Base-by-base conservation (phyloP, 768 basidiomycete genomes). In the Gautieria morchelliformis region DNA sequence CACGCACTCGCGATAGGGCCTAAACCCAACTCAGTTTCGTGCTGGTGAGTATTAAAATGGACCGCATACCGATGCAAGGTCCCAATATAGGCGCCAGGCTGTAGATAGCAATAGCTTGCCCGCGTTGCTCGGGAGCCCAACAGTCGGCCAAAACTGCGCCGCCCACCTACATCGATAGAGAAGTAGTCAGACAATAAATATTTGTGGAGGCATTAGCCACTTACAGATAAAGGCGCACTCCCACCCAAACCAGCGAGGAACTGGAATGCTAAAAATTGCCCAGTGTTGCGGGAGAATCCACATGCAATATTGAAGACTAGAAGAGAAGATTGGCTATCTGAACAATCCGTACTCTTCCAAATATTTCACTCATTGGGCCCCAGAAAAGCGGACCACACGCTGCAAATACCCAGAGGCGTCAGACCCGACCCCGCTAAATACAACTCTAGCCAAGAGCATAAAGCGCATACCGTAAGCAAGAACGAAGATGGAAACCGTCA, bases 221-320 rank as follows among this genome's bases (percentile, higher is more conserved):
- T 41, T 61, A 75, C 75, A 5, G 80, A 68, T 1, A 87, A 69
- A 6, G 87, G 84, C 0, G 86, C 87, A 53, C 84, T 83, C 0
- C 87, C 88, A 27, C 87, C 88, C 1, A 89, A 58, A 1, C 87
- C 87, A 1, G 85, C 70, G 2, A 89, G 68, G 61, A 89, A 80
- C 19, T 87, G 78, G 63, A 89, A 89, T 0, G 72, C 82, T 51
- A 87, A 78, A 12, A 88, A 69, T 61, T 87, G 78, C 0, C 68
- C 70, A 56, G 75, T 73, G 52, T 72, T 42, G 54, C 76, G 75
- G 0, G 85, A 80, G 58, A 87, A 88, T 0, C 83, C 17, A 81
- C 63, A 67, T 79, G 86, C 85, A 78, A 88, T 7, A 65, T 87
- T 68, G 61, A 62, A 59, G 42, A 48, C 79, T 1, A 88, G 69